phyloP scores from a whole-genome alignment of 768 basidiomycete genomes.

The Rhizopogon vesiculosus region DNA sequence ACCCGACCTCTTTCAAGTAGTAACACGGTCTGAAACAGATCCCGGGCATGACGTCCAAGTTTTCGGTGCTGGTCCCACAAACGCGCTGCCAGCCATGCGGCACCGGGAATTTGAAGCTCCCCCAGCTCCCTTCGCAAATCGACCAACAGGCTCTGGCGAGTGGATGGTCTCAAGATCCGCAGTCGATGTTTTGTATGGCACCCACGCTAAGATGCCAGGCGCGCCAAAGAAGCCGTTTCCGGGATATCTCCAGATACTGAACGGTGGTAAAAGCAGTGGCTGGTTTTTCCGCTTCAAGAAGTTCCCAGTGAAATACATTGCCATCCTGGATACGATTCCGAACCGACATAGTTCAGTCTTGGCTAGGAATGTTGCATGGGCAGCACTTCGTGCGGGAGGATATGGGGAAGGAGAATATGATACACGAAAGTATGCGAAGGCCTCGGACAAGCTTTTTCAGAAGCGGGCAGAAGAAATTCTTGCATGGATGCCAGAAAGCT shows the following conservation, averaged over 20 bases:
- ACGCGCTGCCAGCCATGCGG: slow-evolving; percentile 10
- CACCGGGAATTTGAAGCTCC: slow-evolving; percentile 18
- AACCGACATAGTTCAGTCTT: slow-evolving; percentile 8
- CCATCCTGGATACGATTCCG: slow-evolving; percentile 20
- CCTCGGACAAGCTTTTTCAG: slow-evolving; percentile 14
- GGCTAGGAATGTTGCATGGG: slow-evolving; percentile 21
- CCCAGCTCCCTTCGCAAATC: neutral
- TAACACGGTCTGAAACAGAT: slow-evolving; percentile 24
- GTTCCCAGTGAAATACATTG: slow-evolving; percentile 28
- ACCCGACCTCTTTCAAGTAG: slow-evolving; percentile 27
- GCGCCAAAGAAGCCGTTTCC: neutral
- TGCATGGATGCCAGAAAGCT: slow-evolving; percentile 10
- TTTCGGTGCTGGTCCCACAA: slow-evolving; percentile 18
- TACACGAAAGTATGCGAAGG: slow-evolving; percentile 9
- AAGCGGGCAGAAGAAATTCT: slow-evolving; percentile 13
- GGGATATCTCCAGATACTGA: slow-evolving; percentile 8
- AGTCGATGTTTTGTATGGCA: slow-evolving; percentile 18
- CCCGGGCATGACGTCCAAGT: slow-evolving; percentile 15
- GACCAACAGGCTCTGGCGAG: neutral
- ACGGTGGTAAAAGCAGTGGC: neutral
- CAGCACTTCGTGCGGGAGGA: slow-evolving; percentile 24
- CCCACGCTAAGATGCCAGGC: neutral
- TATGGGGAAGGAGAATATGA: slow-evolving; percentile 19
- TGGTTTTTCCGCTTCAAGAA: slow-evolving; percentile 27
- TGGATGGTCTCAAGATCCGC: slow-evolving; percentile 14